phyloP scores from a whole-genome alignment of 345 rosid genomes.

The Salix brachista region DNA sequence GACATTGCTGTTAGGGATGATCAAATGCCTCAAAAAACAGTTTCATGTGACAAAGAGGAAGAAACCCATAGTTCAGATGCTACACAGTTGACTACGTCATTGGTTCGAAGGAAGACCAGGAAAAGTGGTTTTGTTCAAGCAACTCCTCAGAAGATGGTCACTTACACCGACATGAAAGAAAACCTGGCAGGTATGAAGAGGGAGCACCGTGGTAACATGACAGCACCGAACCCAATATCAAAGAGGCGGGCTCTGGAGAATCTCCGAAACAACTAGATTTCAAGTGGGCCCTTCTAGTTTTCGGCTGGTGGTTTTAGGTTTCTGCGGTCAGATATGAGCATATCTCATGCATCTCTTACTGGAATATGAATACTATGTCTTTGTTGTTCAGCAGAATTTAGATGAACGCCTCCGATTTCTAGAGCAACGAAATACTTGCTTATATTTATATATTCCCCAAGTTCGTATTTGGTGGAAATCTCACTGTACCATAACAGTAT shows the following conservation, averaged over 20 bases:
- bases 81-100: conserved; percentile 12
- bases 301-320: not conserved
- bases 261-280: conserved; percentile 17
- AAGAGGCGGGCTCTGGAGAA: conserved; percentile 30
- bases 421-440: not conserved
- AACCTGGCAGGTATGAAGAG: conserved; percentile 18
- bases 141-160: conserved; percentile 11
- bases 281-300: not conserved
- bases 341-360: conserved; percentile 8
- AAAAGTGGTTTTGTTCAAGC: conserved; percentile 9
- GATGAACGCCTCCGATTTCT: not conserved
- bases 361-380: not conserved
- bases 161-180: conserved; percentile 25
- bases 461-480: not conserved
- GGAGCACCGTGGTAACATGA: conserved; percentile 8
- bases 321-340: not conserved
- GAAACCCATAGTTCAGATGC: not conserved
- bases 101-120: conserved; percentile 1
- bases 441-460: not conserved
- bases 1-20: conserved; percentile 11
- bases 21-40: conserved; percentile 1
- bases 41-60: conserved; percentile 1
- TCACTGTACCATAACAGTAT: not conserved
- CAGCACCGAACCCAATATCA: conserved; percentile 15
- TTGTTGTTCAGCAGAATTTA: not conserved